Evolutionary conservation across 495 filamentous ascomycete species (phyloP).

Genomic region (Penicillium lagena): DNA sequence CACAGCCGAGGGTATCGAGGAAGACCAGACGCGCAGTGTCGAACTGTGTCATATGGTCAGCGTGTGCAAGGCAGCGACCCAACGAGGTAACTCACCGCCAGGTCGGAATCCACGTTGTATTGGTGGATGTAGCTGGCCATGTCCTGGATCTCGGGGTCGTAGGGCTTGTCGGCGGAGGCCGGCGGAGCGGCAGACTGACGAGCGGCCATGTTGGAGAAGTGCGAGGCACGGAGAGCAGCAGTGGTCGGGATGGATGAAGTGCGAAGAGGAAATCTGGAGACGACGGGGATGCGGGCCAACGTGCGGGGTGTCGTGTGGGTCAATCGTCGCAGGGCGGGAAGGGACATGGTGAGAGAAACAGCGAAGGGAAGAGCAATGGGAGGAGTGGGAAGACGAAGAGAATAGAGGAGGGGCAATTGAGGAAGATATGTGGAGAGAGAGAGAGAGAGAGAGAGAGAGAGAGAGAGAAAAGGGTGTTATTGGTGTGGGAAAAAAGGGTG

Average conservation of each 20-base stretch:
- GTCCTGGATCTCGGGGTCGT: conserved; percentile 88
- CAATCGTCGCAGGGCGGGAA: conserved; percentile 38
- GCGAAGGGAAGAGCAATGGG: conserved; percentile 3
- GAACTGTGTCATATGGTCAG: conserved; percentile 46
- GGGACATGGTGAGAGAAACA: conserved; percentile 15
- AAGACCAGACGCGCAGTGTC: conserved; percentile 87
- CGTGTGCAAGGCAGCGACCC: not conserved
- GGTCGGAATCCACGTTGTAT: conserved; percentile 81
- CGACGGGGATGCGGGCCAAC: conserved; percentile 35
- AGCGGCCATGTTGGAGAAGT: conserved; percentile 44
- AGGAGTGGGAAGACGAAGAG: conserved; percentile 7
- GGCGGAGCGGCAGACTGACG: conserved; percentile 34
- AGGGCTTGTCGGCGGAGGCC: conserved; percentile 44
- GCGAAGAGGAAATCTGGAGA: conserved; percentile 26
- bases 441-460: conserved; percentile 9
- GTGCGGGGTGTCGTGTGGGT: conserved; percentile 46
- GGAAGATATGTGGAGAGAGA: conserved; percentile 9
- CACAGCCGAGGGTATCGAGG: conserved; percentile 94
- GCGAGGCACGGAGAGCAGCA: conserved; percentile 17
- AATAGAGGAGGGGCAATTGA: conserved; percentile 4
- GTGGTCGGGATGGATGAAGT: conserved; percentile 15
- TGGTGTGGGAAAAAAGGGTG: not conserved
- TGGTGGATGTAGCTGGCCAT: conserved; percentile 92
- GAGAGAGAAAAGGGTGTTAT: not conserved
- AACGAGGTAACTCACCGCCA: conserved; percentile 62